Base-by-base conservation (phyloP, 441 rosid species). In the Adansonia rubrostipa region DNA sequence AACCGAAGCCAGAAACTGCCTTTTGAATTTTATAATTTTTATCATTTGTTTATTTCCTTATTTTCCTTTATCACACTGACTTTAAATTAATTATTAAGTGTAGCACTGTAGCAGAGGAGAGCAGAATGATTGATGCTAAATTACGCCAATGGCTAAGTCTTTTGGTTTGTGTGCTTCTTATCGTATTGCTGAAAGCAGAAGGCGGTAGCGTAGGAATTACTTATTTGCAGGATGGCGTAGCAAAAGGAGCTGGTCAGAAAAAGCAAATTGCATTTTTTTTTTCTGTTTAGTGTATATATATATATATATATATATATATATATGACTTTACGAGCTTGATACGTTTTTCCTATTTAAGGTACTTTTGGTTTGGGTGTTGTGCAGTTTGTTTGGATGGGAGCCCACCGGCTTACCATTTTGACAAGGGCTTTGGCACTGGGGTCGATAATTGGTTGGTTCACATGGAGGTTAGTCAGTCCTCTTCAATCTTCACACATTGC, bases 351-450 rank as follows among this genome's bases (percentile, higher is more conserved):
- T 9, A 9, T 56, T 72, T 17, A 17, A 17, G 4, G 1, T 9
- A 17, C 24, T 24, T n/a, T 7, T 60, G n/a, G 45, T 28, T 63
- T 24, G n/a, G 67, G n/a, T 44, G 24, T 28, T 74, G 4, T 77
- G 71, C 83, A 90, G 94, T 88, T 74, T 90, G 92, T 73, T 87
- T 90, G 75, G 94, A 90, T 84, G 92, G 92, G 1, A 90, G 89
- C 53, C 86, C 90, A 17, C 91, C 92, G 1, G 91, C 88, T 82
- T 90, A 89, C 85, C 88, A 90, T 53, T 74, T 88, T 19, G 81
- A 83, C n/a, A 78, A 78, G 64, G 93, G 93, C 44, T 85, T 70
- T 68, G 93, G 93, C 24, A 50, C 87, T 72, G 92, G 92, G 22
- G 24, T 77, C 68, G 68, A 89, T 75, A 89, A 83, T 66, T 90